Percentiles rank a stretch among this genome's conserved stretches.
phyloP scores from a whole-genome alignment of 345 rosid genomes.

The Citropsis articulata region DNA sequence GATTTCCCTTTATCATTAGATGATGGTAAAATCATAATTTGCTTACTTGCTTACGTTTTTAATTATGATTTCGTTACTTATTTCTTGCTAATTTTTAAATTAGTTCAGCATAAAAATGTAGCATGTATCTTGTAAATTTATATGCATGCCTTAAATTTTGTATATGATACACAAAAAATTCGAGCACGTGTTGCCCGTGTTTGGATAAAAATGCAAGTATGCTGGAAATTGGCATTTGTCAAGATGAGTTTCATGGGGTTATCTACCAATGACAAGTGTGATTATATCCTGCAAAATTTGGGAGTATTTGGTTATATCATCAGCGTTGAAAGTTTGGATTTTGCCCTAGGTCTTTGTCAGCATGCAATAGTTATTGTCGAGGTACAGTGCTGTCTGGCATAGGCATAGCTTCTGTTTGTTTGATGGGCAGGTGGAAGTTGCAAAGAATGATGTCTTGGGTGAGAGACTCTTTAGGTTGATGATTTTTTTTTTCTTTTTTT shows the following conservation, averaged over 20 bases:
- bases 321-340: neutral
- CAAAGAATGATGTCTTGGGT: neutral
- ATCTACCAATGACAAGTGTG: neutral
- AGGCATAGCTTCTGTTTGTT: neutral
- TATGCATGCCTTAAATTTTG: neutral
- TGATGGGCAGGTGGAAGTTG: neutral
- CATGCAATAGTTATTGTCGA: neutral
- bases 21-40: slow-evolving; percentile 32
- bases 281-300: neutral
- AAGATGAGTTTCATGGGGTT: neutral
- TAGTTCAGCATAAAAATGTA: neutral
- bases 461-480: neutral
- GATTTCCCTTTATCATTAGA: slow-evolving; percentile 55
- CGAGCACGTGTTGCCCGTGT: neutral
- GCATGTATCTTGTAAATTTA: neutral
- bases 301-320: neutral
- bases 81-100: neutral
- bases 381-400: neutral
- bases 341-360: neutral
- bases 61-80: neutral
- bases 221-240: neutral
- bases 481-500: no score
- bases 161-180: neutral
- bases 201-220: neutral
- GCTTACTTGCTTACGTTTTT: neutral